Conservation (phyloP, 2,329 filamentous ascomycete genomes). For the Ilyonectria robusta region DNA sequence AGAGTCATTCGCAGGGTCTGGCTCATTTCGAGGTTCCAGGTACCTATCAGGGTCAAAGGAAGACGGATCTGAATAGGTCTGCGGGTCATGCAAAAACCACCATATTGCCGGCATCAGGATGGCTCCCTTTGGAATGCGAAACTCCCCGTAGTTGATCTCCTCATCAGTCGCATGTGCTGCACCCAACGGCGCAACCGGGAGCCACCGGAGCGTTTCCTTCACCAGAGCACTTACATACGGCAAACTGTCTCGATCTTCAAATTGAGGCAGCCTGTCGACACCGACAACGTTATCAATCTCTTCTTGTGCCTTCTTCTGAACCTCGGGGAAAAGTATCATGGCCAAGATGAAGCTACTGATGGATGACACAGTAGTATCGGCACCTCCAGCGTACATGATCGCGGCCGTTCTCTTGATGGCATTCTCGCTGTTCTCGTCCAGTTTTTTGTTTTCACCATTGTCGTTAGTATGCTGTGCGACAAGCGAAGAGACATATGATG, state of each 20-base stretch:
- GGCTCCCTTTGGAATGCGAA: slow-evolving; percentile 42
- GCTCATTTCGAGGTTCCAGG: too few species aligned
- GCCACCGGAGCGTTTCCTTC: slow-evolving; percentile 49
- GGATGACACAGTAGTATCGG: slow-evolving; percentile 46
- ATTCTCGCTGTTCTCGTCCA: too few species aligned
- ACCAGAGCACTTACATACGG: slow-evolving; percentile 47
- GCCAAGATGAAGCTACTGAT: slow-evolving; percentile 37
- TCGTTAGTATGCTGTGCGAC: too few species aligned
- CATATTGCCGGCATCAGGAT: slow-evolving; percentile 39
- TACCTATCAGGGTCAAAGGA: too few species aligned
- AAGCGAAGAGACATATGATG: too few species aligned
- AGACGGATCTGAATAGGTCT: too few species aligned
- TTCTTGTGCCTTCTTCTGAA: slow-evolving; percentile 34
- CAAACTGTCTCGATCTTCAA: slow-evolving; percentile 41
- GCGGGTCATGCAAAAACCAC: slow-evolving; percentile 51
- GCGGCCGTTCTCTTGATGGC: too few species aligned
- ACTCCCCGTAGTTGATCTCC: slow-evolving; percentile 42
- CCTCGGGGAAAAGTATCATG: slow-evolving; percentile 29
- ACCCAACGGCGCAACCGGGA: slow-evolving; percentile 49
- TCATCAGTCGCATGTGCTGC: slow-evolving; percentile 55
- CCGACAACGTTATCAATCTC: slow-evolving; percentile 46
- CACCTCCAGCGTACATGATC: too few species aligned
- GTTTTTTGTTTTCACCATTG: too few species aligned
- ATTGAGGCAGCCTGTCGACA: slow-evolving; percentile 40
- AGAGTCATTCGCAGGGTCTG: too few species aligned